Conservation (phyloP, 1,284 basidiomycete species). For the Pseudozyma flocculosa region DNA sequence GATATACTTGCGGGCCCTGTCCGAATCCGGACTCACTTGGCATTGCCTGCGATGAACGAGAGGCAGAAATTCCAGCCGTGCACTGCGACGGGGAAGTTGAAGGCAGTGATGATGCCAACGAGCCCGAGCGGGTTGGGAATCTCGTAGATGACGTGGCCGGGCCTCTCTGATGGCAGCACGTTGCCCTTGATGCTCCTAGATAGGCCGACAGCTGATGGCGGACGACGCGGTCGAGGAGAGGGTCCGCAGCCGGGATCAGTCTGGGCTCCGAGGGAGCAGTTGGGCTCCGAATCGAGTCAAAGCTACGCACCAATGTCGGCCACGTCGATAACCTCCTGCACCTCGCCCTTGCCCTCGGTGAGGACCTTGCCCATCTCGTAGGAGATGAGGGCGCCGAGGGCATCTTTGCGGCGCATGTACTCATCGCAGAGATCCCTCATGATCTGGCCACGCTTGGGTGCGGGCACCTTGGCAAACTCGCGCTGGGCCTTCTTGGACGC, state of each 20-base stretch:
- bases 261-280: too few relatives aligned
- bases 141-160: conserved; percentile 42
- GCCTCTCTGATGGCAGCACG: conserved; percentile 46
- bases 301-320: too few relatives aligned
- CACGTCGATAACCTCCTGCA: conserved; percentile 92
- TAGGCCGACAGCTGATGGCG: conserved; percentile 78
- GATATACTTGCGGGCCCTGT: too few relatives aligned
- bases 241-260: too few relatives aligned
- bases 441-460: conserved; percentile 82
- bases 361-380: conserved; percentile 89
- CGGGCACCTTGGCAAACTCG: conserved; percentile 74
- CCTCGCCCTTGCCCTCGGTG: conserved; percentile 88
- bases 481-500: conserved; percentile 72
- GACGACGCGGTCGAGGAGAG: too few relatives aligned
- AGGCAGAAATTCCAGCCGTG: conserved; percentile 78
- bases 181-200: conserved; percentile 76
- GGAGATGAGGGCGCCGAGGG: conserved; percentile 70
- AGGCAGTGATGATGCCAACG: conserved; percentile 83
- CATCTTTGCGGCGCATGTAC: conserved; percentile 73
- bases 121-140: conserved; percentile 87
- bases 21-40: too few relatives aligned
- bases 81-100: conserved; percentile 85
- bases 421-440: conserved; percentile 82
- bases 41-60: conserved; percentile 84
- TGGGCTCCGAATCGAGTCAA: too few relatives aligned